phyloP scores from a whole-genome alignment of 202 grass and related monocot genomes.

The Carex arenaria region DNA sequence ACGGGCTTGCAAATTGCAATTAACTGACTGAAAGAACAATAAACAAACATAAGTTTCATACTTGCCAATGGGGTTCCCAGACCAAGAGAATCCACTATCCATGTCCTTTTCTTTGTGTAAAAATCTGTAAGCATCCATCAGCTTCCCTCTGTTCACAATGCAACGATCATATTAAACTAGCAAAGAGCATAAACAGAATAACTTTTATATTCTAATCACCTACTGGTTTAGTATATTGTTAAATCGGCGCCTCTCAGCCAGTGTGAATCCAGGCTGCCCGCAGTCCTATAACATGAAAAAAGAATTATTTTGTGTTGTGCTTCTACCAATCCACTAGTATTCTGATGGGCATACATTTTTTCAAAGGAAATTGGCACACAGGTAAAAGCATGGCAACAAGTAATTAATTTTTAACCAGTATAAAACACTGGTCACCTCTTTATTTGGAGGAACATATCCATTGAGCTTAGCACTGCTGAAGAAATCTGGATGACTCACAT shows the following conservation, averaged over 20 bases:
- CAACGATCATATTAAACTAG: slow-evolving; percentile 19
- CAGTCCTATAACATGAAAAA: slow-evolving; percentile 57
- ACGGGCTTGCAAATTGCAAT: too few relatives aligned
- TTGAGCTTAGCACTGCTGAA: slow-evolving; percentile 89
- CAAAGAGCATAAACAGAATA: slow-evolving; percentile 25
- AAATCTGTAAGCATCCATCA: slow-evolving; percentile 87
- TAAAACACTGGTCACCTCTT: slow-evolving; percentile 51
- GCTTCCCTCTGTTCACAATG: slow-evolving; percentile 66
- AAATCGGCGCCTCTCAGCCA: slow-evolving; percentile 75
- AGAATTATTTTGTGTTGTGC: slow-evolving; percentile 16
- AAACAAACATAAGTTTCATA: slow-evolving; percentile 37
- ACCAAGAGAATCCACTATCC: slow-evolving; percentile 88
- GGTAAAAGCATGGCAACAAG: neutral
- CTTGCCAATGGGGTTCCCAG: slow-evolving; percentile 89
- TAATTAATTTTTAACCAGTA: neutral
- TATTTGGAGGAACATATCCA: slow-evolving; percentile 84
- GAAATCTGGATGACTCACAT: slow-evolving; percentile 95
- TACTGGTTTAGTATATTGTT: slow-evolving; percentile 72
- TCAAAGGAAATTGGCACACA: neutral
- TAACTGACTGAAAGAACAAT: neutral
- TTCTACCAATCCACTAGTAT: slow-evolving; percentile 1
- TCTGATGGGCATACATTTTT: neutral
- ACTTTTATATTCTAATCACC: slow-evolving; percentile 31
- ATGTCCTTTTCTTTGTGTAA: slow-evolving; percentile 89
- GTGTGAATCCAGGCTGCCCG: slow-evolving; percentile 94